Percentiles rank a stretch among this genome's conserved stretches.
These are phyloP conservation scores for Aspergillus conjunctus DNA, from an alignment of 495 filamentous ascomycete species.

Conservation along the genomic window DNA sequence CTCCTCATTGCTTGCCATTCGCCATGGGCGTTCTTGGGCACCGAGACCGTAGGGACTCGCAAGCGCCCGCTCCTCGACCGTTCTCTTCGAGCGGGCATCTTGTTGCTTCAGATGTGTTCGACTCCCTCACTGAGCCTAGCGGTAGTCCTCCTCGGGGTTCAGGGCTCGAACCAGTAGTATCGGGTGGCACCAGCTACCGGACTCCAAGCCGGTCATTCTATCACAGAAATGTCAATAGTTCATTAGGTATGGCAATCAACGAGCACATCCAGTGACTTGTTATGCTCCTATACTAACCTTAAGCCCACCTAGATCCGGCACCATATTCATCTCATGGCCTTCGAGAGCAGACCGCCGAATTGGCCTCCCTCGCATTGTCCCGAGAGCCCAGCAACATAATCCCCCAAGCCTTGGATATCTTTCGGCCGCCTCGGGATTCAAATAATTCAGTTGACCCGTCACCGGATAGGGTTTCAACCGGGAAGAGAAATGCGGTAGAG, in stretches of 20 bases:
- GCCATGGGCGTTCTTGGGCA: slow-evolving; percentile 43
- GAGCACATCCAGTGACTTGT: not conserved
- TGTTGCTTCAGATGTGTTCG: slow-evolving; percentile 24
- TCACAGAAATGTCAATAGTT: slow-evolving; percentile 68
- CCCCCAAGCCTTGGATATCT: slow-evolving; percentile 42
- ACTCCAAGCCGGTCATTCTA: slow-evolving; percentile 79
- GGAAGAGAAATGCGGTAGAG: slow-evolving; percentile 1
- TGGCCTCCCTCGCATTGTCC: slow-evolving; percentile 84
- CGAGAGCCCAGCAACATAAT: slow-evolving; percentile 35
- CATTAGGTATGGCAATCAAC: slow-evolving; percentile 54
- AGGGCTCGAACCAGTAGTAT: slow-evolving; percentile 41
- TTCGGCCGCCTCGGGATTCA: slow-evolving; percentile 18
- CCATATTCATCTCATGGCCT: slow-evolving; percentile 75
- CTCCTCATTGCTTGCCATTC: slow-evolving; percentile 4
- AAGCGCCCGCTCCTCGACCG: slow-evolving; percentile 29
- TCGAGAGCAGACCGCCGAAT: slow-evolving; percentile 86
- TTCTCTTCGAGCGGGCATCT: slow-evolving; percentile 27
- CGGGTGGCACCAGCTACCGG: slow-evolving; percentile 52
- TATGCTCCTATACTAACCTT: not conserved
- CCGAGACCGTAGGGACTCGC: slow-evolving; percentile 42
- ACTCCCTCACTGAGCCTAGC: slow-evolving; percentile 36
- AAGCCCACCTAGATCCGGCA: slow-evolving; percentile 55
- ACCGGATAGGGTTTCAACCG: slow-evolving; percentile 1
- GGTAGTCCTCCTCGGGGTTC: slow-evolving; percentile 36
- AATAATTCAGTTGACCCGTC: slow-evolving; percentile 11